Percentiles rank a stretch among this genome's conserved stretches.
These are phyloP conservation scores for Luvunga scandens DNA, from an alignment of 345 rosid species.

Conservation along the genomic window DNA sequence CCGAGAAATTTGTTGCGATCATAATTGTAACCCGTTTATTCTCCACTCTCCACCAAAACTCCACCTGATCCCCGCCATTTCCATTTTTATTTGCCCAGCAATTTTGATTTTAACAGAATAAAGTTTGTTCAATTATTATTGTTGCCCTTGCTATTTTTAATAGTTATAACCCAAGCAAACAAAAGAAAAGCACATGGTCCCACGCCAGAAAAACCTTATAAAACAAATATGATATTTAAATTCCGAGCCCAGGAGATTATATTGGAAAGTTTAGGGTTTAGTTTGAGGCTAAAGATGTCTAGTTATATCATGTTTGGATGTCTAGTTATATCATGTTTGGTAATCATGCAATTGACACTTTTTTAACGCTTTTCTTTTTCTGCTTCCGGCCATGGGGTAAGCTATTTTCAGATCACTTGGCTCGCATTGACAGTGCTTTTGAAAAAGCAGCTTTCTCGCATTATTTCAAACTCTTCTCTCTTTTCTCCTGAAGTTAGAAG, in stretches of 20 bases:
- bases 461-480: not conserved
- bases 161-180: no score
- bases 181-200: no score
- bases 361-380: not conserved
- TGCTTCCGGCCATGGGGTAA: not conserved
- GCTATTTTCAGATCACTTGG: not conserved
- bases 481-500: not conserved
- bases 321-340: no score
- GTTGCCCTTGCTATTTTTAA: no score
- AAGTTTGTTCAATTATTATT: no score
- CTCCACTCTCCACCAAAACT: not conserved
- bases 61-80: no score
- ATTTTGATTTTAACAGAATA: no score
- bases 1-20: no score
- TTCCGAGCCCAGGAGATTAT: not conserved
- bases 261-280: not conserved
- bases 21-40: not conserved
- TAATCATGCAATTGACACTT: not conserved
- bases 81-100: no score
- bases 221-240: no score
- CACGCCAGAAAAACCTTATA: no score
- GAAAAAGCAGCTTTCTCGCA: not conserved
- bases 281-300: not conserved
- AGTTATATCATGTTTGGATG: no score
- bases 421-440: constrained; percentile 15